Evolutionary conservation across 768 basidiomycete genomes (phyloP), one percentile per base, ranked within the genome.

Genomic region (Collybia mongolica): DNA sequence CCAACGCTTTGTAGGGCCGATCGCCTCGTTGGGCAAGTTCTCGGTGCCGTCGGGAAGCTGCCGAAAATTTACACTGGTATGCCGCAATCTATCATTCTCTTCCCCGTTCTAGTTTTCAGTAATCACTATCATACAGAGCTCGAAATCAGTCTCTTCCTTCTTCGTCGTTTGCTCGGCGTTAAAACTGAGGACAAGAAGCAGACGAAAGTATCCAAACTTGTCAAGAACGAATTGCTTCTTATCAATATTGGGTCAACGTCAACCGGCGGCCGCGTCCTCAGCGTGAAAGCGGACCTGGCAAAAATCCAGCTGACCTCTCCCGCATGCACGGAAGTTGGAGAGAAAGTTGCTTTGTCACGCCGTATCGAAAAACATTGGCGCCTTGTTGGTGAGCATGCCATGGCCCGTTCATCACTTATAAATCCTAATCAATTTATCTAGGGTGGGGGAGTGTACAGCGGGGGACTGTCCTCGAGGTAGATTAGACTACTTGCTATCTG

Each of bases 171-270:
- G 47, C 82, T 98, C n/a, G 96, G 97, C 65, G 97, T 99, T 54
- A 94, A 95, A 70, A 93, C 94, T 19, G 96, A 98, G 69, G 97
- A 98, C 74, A 97, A 95, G 76, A 99, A 98, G 68, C 92, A 95
- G 67, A 97, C 97, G 18, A 99, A 94, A 70, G 91, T 93, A 19
- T 77, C 90, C 46, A 97, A 97, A 68, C 80, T 97, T 39, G 79
- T 83, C 51, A 96, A 96, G 72, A 88, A 88, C 69, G 95, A 97
- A 71, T 79, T 95, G 2, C 72, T 98, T 2, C 81, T 98, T 54
- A 95, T 99, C 77, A 98, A 98, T 74, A 98, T 99, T 51, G 95
- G 96, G 17, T 96, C 93, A 18, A 98, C 94, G 1, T 97, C 95
- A 3, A 96, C 94, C 2, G 97, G 97, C 53, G 96, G 97, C 26